Conservation (phyloP, 1,284 basidiomycete species). For the Trametes sp. region DNA sequence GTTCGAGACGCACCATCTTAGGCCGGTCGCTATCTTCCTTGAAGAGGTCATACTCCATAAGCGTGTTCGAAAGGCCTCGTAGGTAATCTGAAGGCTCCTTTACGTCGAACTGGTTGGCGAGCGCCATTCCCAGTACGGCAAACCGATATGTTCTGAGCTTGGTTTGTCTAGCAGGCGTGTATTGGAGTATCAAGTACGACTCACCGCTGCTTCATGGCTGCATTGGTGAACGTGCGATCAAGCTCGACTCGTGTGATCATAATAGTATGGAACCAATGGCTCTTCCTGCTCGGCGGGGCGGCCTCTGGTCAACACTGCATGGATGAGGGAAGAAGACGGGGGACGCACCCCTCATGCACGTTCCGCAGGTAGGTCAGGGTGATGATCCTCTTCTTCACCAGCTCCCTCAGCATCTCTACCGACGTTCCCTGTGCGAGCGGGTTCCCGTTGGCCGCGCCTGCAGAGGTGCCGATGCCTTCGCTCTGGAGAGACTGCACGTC, state of each 20-base stretch:
- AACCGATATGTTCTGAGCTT: conserved; percentile 74
- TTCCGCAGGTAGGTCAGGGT: conserved; percentile 85
- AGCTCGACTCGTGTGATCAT: conserved; percentile 77
- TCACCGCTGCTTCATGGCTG: conserved; percentile 80
- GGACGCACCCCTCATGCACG: conserved; percentile 81
- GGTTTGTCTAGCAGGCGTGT: conserved; percentile 7
- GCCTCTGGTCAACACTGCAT: conserved; percentile 7
- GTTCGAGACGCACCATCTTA: conserved; percentile 68
- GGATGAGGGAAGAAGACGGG: not conserved
- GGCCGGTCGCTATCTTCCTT: conserved; percentile 83
- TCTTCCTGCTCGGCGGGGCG: conserved; percentile 54
- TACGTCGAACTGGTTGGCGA: conserved; percentile 82
- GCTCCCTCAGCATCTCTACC: conserved; percentile 76
- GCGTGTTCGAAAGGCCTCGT: conserved; percentile 70
- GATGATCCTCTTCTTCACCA: conserved; percentile 83
- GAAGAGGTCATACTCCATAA: conserved; percentile 73
- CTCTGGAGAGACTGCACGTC: conserved; percentile 61
- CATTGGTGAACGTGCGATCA: conserved; percentile 76
- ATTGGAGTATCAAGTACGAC: conserved; percentile 32
- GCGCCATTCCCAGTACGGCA: conserved; percentile 83
- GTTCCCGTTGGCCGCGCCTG: conserved; percentile 43
- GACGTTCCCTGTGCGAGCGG: conserved; percentile 68
- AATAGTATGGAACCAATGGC: conserved; percentile 91
- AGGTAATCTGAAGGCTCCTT: conserved; percentile 80
- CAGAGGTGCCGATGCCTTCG: conserved; percentile 35